A percentile compares a stretch with the other conserved stretches of the same genome.
Conservation (phyloP, 2,329 filamentous ascomycete species). For the Diaporthe australafricana region DNA sequence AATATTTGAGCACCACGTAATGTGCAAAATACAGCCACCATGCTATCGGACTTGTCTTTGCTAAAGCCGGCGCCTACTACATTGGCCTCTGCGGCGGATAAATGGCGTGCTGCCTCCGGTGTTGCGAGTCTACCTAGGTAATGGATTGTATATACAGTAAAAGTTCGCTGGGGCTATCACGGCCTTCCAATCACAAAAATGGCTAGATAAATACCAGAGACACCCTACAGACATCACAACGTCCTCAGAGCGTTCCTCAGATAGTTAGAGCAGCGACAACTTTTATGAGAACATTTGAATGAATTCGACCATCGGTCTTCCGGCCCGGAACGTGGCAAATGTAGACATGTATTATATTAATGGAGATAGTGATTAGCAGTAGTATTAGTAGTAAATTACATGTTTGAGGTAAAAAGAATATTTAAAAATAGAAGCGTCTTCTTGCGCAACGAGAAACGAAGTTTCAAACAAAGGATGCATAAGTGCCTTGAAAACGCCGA, state of each 20-base stretch:
- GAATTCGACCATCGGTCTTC: too few species aligned
- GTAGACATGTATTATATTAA: slow-evolving; percentile 1
- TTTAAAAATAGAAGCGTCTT: neutral
- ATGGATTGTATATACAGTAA: too few species aligned
- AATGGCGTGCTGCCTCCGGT: too few species aligned
- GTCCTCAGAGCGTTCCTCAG: neutral
- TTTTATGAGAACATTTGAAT: too few species aligned
- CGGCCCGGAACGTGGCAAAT: too few species aligned
- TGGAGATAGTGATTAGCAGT: neutral
- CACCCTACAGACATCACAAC: neutral
- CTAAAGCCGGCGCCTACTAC: neutral
- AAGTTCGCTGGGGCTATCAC: too few species aligned
- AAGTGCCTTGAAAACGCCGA: neutral
- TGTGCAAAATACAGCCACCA: too few species aligned
- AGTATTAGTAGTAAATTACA: too few species aligned
- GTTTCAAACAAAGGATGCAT: neutral
- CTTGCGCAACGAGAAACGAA: neutral
- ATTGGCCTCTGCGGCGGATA: neutral
- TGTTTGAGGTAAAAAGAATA: too few species aligned
- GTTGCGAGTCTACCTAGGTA: too few species aligned
- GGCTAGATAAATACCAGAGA: neutral
- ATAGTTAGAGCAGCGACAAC: too few species aligned
- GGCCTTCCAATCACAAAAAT: too few species aligned
- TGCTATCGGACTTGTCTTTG: neutral
- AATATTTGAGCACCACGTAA: neutral